Evolutionary conservation across 352 stramenopile genomes (phyloP).

Genomic region (Globisporangium cystogenes): DNA sequence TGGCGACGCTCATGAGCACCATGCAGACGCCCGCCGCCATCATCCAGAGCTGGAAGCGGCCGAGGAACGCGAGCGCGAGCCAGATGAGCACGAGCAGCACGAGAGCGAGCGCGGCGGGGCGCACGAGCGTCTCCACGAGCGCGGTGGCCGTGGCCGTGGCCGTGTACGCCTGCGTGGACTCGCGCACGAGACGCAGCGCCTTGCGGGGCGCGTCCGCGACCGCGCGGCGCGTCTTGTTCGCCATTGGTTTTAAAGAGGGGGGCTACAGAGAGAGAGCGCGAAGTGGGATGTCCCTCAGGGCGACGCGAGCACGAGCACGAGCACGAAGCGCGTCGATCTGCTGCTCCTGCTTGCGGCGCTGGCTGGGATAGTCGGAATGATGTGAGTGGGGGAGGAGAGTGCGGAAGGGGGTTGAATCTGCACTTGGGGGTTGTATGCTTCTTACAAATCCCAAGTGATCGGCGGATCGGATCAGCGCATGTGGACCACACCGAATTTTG

Average conservation of each 20-base stretch:
- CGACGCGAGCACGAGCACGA: too few species aligned
- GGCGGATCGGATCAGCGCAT: too few species aligned
- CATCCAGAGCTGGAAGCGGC: conserved; percentile 65
- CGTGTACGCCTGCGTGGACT: conserved; percentile 13
- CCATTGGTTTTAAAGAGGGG: too few species aligned
- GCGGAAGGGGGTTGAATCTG: too few species aligned
- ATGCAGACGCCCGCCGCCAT: conserved; percentile 51
- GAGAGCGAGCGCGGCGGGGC: conserved; percentile 19
- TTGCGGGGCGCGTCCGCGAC: background rate
- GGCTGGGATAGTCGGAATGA: too few species aligned
- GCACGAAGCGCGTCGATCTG: too few species aligned
- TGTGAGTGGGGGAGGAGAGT: too few species aligned
- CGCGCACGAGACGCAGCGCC: conserved; percentile 2
- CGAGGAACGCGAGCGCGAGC: conserved; percentile 40
- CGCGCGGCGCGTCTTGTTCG: background rate
- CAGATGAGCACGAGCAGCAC: conserved; percentile 36
- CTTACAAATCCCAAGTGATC: too few species aligned
- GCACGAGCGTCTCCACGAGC: conserved; percentile 15
- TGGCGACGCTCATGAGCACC: conserved; percentile 53
- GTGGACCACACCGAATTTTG: too few species aligned
- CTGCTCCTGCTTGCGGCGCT: too few species aligned
- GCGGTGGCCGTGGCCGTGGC: conserved; percentile 3
- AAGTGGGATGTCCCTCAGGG: too few species aligned
- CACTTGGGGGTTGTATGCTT: too few species aligned
- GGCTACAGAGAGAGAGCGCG: background rate